A percentile compares a stretch with the other conserved stretches of the same genome.
phyloP scores from a whole-genome alignment of 2,329 filamentous ascomycete genomes.

The Alternaria viburni region DNA sequence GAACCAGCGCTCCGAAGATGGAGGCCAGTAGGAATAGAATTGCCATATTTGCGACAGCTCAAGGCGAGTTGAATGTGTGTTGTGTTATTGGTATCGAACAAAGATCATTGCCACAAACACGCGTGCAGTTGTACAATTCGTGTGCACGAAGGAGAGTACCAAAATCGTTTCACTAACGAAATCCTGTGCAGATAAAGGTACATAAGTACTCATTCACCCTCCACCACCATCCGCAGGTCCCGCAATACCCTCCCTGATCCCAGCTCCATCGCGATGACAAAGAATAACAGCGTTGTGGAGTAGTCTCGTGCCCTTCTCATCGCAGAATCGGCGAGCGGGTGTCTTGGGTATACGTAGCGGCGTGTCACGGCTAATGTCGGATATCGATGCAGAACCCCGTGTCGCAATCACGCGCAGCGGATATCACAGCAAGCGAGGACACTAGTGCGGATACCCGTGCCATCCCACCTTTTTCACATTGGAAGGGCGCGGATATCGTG shows the following conservation, averaged over 20 bases:
- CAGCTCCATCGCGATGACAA: conserved; percentile 5
- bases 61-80: background rate
- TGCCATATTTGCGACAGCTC: conserved; percentile 4
- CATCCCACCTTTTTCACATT: background rate
- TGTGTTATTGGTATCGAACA: background rate
- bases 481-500: conserved; percentile 23
- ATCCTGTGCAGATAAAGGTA: background rate
- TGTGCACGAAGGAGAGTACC: background rate
- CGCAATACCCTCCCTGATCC: conserved; percentile 27
- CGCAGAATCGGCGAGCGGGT: conserved; percentile 5
- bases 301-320: conserved; percentile 17
- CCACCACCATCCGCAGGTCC: conserved; percentile 39
- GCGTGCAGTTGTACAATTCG: background rate
- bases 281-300: background rate
- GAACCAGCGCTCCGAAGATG: conserved; percentile 27
- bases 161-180: background rate
- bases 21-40: conserved; percentile 27
- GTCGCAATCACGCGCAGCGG: conserved; percentile 19
- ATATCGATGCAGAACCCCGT: conserved; percentile 11
- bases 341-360: conserved; percentile 31
- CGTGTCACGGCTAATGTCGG: conserved; percentile 31
- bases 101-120: conserved; percentile 3
- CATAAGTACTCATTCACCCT: conserved; percentile 23
- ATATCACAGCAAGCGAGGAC: conserved; percentile 22
- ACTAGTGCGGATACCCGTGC: conserved; percentile 25